These are phyloP conservation scores for Rhododendron mucronatum DNA, from an alignment of 148 eudicot genomes.

Conservation along the genomic window DNA sequence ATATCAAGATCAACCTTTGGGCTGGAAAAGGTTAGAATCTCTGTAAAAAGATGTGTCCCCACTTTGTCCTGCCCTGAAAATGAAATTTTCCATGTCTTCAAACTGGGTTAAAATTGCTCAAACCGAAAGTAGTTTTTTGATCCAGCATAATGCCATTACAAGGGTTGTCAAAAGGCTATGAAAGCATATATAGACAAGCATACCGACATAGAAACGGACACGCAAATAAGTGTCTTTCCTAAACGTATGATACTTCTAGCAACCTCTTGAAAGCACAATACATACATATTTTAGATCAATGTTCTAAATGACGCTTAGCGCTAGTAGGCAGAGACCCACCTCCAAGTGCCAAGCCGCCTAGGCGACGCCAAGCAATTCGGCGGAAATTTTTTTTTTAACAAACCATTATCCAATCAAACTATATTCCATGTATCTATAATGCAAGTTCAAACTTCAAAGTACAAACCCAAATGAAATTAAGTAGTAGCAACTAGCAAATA, in stretches of 20 bases:
- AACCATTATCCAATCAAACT: no score
- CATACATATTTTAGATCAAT: background rate
- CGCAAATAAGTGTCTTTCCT: background rate
- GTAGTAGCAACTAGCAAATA: no score
- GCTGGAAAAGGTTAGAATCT: background rate
- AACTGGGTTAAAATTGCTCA: background rate
- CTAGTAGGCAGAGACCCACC: no score
- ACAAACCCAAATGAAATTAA: no score
- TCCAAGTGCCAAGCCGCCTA: no score
- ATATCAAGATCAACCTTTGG: background rate
- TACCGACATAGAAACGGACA: background rate
- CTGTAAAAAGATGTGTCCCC: background rate
- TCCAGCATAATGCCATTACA: background rate
- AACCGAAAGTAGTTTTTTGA: background rate
- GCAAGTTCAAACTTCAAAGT: no score
- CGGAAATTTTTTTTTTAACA: no score
- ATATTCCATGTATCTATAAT: no score
- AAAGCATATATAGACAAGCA: background rate
- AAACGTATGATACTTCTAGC: background rate
- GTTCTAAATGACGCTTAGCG: no score
- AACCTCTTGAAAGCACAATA: background rate
- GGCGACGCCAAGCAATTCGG: no score
- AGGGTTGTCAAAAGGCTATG: background rate
- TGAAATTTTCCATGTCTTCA: background rate
- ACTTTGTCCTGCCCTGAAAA: background rate